Base-by-base conservation (phyloP, 1,284 basidiomycete genomes). In the Marasmius tenuissimus region DNA sequence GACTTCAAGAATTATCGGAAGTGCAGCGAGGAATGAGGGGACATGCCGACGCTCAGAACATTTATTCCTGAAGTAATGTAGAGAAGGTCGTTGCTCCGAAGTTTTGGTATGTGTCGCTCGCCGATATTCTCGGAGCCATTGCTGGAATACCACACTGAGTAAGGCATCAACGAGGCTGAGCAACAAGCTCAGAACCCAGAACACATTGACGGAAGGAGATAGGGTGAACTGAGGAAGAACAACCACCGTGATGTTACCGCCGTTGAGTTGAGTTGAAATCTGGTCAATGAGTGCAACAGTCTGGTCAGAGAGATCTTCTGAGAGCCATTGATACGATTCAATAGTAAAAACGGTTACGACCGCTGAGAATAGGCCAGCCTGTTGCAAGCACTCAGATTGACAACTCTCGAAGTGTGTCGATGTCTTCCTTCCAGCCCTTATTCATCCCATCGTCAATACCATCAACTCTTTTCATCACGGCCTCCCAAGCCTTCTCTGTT, bases 301-400 rank as follows among this genome's bases (percentile, higher is more conserved):
- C 40, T 20, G 40, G 8, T 63, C 60, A 5, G 20, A 27, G 12
- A 53, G 52, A 51, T 64, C 61, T 16, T 61, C 59, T 22, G 58
- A 39, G 16, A 69, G 55, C 8, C 22, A 54, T 51, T 65, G 49
- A 49, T 68, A 68, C 40, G 63, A 64, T 27, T 4, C 4, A 4
- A 27, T 27, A 4, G 27, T 27, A 4, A 27, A 27, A 27, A 4
- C 27, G 4, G 27, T 27, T 27, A 27, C 27, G 4, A 27, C 27
- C 27, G 27, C 27, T 27, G 33, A 42, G 57, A 53, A 39, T 38
- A 52, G 4, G 27, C 27, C 27, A 2, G 14, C n/a, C 47, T 6
- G 12, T n/a, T 27, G 12, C 4, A 33, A 22, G n/a, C n/a, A n/a
- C n/a, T n/a, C 8, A 20, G 49, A 40, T 1, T 40, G 42, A 10